These are phyloP conservation scores for sorghum (Sorghum bicolor) DNA, from an alignment of 176 grass and related monocot species.

Conservation along the genomic window Sorghum_bicolor_NCBIv3 NC_012873.2:65844001-65844500, in stretches of 20 bases:
- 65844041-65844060: slow-evolving; percentile 12
- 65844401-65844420: slow-evolving; percentile 71
- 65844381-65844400: slow-evolving; percentile 94
- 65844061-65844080: slow-evolving; percentile 1
- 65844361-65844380: slow-evolving; percentile 87
- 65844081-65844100: slow-evolving; percentile 87
- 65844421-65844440: slow-evolving; percentile 80
- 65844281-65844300: slow-evolving; percentile 97
- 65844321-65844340: slow-evolving; percentile 97
- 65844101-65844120: slow-evolving; percentile 99
- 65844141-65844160: slow-evolving; percentile 96
- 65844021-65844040: slow-evolving; percentile 8
- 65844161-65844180: slow-evolving; percentile 90
- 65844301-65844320: slow-evolving; percentile 92
- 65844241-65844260: not conserved
- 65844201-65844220: slow-evolving; percentile 81
- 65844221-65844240: not conserved
- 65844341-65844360: slow-evolving; percentile 91
- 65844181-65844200: slow-evolving; percentile 69
- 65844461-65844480: slow-evolving; percentile 68
- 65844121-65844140: slow-evolving; percentile 97
- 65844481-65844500: slow-evolving; percentile 45
- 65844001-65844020: not conserved
- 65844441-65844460: slow-evolving; percentile 88
- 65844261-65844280: slow-evolving; percentile 28